phyloP scores from a whole-genome alignment of 192 early-diverging fungal genomes.

The Funneliformis geosporum region DNA sequence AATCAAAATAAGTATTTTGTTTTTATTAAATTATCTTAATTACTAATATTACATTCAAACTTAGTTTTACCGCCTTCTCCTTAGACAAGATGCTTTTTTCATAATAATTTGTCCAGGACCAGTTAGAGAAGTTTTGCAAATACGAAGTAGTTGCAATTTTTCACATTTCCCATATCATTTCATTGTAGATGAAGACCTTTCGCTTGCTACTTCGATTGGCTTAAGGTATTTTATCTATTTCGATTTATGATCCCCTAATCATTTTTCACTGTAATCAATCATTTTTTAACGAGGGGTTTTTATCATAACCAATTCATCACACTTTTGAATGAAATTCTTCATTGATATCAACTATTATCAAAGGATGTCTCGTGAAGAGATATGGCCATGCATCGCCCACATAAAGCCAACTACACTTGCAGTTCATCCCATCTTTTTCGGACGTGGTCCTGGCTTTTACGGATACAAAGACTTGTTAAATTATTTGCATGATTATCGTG shows the following conservation, averaged over 20 bases:
- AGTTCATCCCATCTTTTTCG: neutral
- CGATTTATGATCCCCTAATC: neutral
- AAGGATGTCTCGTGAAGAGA: conserved; percentile 26
- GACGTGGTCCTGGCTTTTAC: conserved; percentile 5
- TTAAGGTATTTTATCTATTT: conserved; percentile 1
- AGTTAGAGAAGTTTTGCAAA: neutral
- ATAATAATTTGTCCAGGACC: conserved; percentile 21
- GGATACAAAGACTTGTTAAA: conserved; percentile 6
- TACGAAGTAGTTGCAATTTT: neutral
- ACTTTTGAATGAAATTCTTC: neutral
- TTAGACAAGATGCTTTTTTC: conserved; percentile 10
- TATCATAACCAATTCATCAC: neutral
- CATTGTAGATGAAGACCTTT: conserved; percentile 21
- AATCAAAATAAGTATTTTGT: neutral
- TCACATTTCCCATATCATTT: conserved; percentile 15
- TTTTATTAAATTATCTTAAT: neutral
- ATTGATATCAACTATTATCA: neutral
- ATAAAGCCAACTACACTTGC: neutral
- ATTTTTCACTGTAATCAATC: neutral
- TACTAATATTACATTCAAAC: neutral
- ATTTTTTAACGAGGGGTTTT: too few relatives aligned
- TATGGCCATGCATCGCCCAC: conserved; percentile 9
- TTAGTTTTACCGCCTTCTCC: conserved; percentile 18
- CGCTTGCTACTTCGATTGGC: neutral
- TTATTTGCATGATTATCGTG: conserved; percentile 1